Base-by-base conservation (phyloP, 257 asterid genomes). In the Solanum peruvianum region DNA sequence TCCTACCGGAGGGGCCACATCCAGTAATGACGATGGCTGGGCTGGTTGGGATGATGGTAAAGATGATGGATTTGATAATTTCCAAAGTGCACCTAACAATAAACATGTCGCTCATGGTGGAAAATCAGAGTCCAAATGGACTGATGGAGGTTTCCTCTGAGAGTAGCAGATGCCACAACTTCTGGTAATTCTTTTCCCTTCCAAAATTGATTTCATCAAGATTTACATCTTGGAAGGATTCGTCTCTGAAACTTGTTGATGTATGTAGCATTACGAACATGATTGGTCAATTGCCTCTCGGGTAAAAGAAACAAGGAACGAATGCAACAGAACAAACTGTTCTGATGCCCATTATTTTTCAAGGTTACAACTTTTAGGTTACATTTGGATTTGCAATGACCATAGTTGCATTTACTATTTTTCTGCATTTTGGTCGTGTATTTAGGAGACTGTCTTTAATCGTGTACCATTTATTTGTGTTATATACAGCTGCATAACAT, bases 1-100 rank as follows among this genome's bases (percentile, higher is more conserved):
- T 67, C 60, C 93, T 11, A 20, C 91, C 21, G 90, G 92, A 86
- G 94, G 85, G 41, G 87, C 89, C 31, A 29, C 90, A 83, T 70
- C 94, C 78, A 88, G 88, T 16, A 90, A 91, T 29, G 95, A 90
- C 16, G 98, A 96, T 91, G 86, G 89, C 90, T 96, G 99, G 99
- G 95, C 97, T 7, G 99, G 98, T 67, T 96, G 99, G 99, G 99
- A 95, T 33, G 99, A 95, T 12, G 89, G 86, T 56, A 94, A 95
- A 84, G 99, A 95, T 67, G 97, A 93, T 45, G 94, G 89, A 70
- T 91, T 70, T 33, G 93, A 91, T 85, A 87, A 89, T 67, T 90
- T 87, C 89, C 95, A 90, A 27, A 90, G 89, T 86, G 92, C 93
- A 84, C 70, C 97, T 31, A 92, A 87, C 88, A 87, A 86, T 60